Evolutionary conservation across 176 grass and related monocot species (phyloP), one percentile per base, ranked within the genome.

Genomic region (Hordeum marinum): DNA sequence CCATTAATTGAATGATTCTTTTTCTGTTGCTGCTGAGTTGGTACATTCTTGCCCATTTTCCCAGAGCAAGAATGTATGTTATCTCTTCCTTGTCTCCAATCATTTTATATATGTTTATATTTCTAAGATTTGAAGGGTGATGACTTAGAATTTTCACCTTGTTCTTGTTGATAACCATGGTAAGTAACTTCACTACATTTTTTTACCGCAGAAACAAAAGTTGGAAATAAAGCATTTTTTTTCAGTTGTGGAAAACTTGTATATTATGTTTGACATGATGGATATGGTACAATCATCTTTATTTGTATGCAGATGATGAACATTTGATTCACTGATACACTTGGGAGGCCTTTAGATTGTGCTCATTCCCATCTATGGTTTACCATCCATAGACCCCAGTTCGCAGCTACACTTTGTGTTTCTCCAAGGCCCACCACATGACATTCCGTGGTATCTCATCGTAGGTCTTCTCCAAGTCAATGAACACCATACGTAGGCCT

Each of bases 201-300:
- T 59, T 12, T 31, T 74, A 21, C 70, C 32, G 36, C 54, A 68
- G 43, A 45, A 73, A 55, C 20, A 11, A 12, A 55, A 72, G 32
- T 42, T 55, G 23, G n/a, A 17, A 63, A 42, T 45, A 63, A 40
- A 5, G 4, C 77, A n/a, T 26, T 46, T 26, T 43, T 43, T 73
- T 25, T 3, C 2, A 27, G 36, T 43, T 63, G 57, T 43, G 14
- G 23, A 61, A 23, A 41, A 39, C 55, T 61, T 60, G 7, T 73
- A 78, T 78, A 62, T 78, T 24, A 61, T 78, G 75, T 25, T 62
- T 62, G 58, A 41, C 24, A 79, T 26, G n/a, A 63, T 64, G 24
- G 37, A 15, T 50, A 17, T 50, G 42, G 42, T 48, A 48, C 71
- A 45, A 45, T 64, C 23, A 79, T 45, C 14, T 31, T 79, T 79